Evolutionary conservation across 2,329 filamentous ascomycete species (phyloP).

Genomic region (Pseudogymnoascus sp.): DNA sequence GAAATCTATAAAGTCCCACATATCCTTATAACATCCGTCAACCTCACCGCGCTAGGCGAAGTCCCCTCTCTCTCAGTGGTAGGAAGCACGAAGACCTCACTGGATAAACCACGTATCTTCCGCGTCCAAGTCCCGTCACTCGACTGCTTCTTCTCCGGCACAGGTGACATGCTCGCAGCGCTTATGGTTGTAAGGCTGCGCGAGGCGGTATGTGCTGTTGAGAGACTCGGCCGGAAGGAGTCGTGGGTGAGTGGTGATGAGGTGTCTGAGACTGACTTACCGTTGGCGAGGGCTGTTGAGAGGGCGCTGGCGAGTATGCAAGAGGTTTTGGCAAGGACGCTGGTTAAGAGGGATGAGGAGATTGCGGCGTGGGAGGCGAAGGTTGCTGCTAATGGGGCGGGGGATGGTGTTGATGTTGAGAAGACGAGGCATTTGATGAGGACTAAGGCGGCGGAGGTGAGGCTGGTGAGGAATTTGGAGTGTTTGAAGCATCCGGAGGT

Average conservation of each 20-base stretch:
- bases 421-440: slow-evolving; percentile 54
- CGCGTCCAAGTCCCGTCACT: slow-evolving; percentile 79
- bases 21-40: slow-evolving; percentile 86
- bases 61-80: slow-evolving; percentile 60
- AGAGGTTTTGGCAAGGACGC: slow-evolving; percentile 64
- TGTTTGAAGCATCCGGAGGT: slow-evolving; percentile 61
- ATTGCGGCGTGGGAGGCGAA: slow-evolving; percentile 45
- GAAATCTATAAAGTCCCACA: slow-evolving; percentile 71
- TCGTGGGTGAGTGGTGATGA: slow-evolving; percentile 75
- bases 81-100: slow-evolving; percentile 60
- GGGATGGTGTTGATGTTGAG: slow-evolving; percentile 34
- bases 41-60: slow-evolving; percentile 51
- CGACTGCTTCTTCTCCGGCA: slow-evolving; percentile 92
- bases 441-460: slow-evolving; percentile 84
- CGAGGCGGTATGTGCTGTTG: slow-evolving; percentile 59
- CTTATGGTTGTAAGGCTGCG: slow-evolving; percentile 81
- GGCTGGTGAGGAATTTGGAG: slow-evolving; percentile 67
- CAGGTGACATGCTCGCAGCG: slow-evolving; percentile 97
- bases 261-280: slow-evolving; percentile 63
- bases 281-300: slow-evolving; percentile 75
- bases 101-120: slow-evolving; percentile 72
- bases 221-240: slow-evolving; percentile 43
- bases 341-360: slow-evolving; percentile 58
- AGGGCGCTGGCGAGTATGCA: slow-evolving; percentile 93
- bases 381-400: slow-evolving; percentile 34